Base-by-base conservation (phyloP, 2,329 filamentous ascomycete genomes). In the Akanthomyces dipterigenus region DNA sequence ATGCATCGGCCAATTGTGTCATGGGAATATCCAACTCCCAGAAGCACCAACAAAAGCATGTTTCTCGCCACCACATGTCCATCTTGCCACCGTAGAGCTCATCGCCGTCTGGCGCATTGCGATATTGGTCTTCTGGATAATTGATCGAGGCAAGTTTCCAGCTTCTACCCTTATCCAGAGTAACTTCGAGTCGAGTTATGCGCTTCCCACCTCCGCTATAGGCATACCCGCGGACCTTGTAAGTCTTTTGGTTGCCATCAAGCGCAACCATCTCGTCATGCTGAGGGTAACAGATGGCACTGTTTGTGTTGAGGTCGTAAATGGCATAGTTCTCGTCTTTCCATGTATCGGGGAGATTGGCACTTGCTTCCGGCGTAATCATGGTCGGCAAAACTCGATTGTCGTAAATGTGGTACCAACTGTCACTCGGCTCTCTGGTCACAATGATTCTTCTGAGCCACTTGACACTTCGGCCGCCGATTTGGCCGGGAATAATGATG, bases 341-440 rank as follows among this genome's bases (percentile, higher is more conserved):
- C 93, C 93, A 97, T 77, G 87, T 90, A 22, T 88, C 83, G 0
- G 86, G 84, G 55, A 92, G 80, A 64, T 88, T 84, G 2, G 87
- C 87, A 63, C 90, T 88, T 70, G 88, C 87, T 66, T 96, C 91
- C 0, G 93, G 91, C 11, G 87, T 88, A 14, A 96, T 81, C 82
- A 87, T 93, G 0, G 91, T 96, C 65, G 93, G 93, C 42, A 97
- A 76, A 1, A 97, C 91, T 62, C 91, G 81, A 71, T 97, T 97
- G 72, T 97, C 93, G 73, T 95, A 93, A 64, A 96, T 91, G 73
- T 97, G 93, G 68, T 96, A 96, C 91, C 91, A 96, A 70, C 95
- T 96, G 64, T 93, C 88, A 70, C 91, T 96, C 0, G 92, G 91
- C 28, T 81, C 78, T 11, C 87, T 82, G 0, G 91, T 93, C 55